Evolutionary conservation across 345 rosid genomes (phyloP), one percentile per base, ranked within the genome.

Genomic region (Heritiera fomes): DNA sequence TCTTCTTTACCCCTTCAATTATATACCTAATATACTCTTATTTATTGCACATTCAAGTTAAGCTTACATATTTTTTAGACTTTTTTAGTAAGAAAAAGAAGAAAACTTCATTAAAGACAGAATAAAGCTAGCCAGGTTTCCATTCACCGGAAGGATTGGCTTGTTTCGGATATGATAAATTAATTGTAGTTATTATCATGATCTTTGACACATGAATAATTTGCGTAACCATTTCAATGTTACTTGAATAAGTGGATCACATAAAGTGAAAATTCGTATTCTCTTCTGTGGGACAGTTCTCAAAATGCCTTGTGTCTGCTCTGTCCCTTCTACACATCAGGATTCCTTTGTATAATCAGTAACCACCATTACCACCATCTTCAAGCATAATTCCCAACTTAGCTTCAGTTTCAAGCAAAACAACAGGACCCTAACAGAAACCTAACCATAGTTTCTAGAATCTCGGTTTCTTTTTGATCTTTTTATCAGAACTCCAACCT

Each of bases 351-450:
- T 63, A 75, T 78, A 79, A 78, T 83, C 83, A 75, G 79, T 82
- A 18, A 75, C 87, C 86, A 84, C 84, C 79, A 81, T 84, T 78
- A 72, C 78, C 81, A 87, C 83, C 82, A 76, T 78, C 74, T 52
- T 38, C 41, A 87, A 82, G 88, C 83, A 89, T 85, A 84, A 89
- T 84, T 85, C 91, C 75, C 43, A 38, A 38, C 80, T 88, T 81
- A 59, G 87, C 89, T 87, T 88, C 84, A 80, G 28, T 18, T 14
- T 62, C 82, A 88, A 87, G 91, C 87, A 55, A 7, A 56, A 40
- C 30, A 20, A 40, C 43, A 41, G 32, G 18, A 71, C 40, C 58
- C 32, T 61, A 71, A 75, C 45, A 23, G 7, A 73, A 77, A 4
- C 58, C 77, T 56, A 41, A 74, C 14, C 65, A n/a, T 62, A 17